Conservation (phyloP, 169 alveolate species). For the Pseudocohnilembus persalinus region DNA sequence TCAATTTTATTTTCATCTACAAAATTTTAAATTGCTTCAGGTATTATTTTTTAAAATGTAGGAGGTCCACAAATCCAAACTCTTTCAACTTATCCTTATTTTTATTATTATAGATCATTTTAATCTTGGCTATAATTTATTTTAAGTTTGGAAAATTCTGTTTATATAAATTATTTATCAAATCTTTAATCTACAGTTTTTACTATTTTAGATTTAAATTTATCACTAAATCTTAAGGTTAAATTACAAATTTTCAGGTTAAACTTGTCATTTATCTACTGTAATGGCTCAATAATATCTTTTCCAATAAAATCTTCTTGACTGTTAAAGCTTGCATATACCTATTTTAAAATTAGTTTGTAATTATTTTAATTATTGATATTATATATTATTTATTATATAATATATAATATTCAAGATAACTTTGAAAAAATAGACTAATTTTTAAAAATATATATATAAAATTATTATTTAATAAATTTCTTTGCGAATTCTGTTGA, state of each 20-base stretch:
- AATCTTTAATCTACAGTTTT: not conserved
- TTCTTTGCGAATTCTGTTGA: too few relatives aligned
- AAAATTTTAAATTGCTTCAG: not conserved
- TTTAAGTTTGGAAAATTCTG: not conserved
- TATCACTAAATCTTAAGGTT: not conserved
- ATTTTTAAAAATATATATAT: too few relatives aligned
- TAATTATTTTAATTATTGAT: too few relatives aligned
- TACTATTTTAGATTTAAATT: too few relatives aligned
- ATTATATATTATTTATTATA: too few relatives aligned
- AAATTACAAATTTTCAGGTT: not conserved
- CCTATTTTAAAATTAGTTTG: not conserved
- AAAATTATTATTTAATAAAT: too few relatives aligned
- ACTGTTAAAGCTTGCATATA: not conserved
- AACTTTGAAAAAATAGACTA: too few relatives aligned
- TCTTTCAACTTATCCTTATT: not conserved
- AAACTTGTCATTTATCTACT: too few relatives aligned
- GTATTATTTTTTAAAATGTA: not conserved
- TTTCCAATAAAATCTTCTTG: not conserved
- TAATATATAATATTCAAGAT: too few relatives aligned
- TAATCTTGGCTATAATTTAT: not conserved
- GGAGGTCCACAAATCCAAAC: not conserved
- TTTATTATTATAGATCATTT: not conserved
- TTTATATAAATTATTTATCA: too few relatives aligned
- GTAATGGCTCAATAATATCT: not conserved
- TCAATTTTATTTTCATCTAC: not conserved